Evolutionary conservation across 2,329 filamentous ascomycete genomes (phyloP), one percentile per base, ranked within the genome.

Genomic region (Microdochium paspali): DNA sequence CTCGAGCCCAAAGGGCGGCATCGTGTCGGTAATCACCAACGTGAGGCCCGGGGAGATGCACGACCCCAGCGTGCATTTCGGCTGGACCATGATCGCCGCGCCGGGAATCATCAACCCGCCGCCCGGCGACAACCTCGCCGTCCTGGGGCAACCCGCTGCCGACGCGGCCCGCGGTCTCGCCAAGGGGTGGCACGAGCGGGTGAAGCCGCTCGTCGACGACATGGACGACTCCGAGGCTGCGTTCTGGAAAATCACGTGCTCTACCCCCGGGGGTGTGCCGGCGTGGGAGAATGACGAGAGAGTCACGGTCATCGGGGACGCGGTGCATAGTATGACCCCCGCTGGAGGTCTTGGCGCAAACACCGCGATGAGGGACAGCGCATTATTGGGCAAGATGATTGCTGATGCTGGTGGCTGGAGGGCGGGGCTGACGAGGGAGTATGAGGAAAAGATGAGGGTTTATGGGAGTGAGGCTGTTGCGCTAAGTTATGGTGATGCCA

Each of bases 171-270:
- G 74, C 58, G 56, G 60, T 1, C 60, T 84, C 1, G 74, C 76
- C 0, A 57, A 63, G 15, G 58, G 74, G 28, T 84, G 80, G 80
- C 69, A 81, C 56, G 66, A 73, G 12, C 67, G 72, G 2, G 61
- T 84, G 43, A 72, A 67, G 57, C 70, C 77, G 1, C 60, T 84
- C 0, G 75, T 84, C 49, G 76, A 82, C 5, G 54, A 80, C 30
- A 82, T 82, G 75, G 58, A 65, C 4, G 74, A 72, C 47, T 52
- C 61, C 0, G 76, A 84, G 52, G 75, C 80, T 0, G 79, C 80
- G 0, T 84, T 84, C 53, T 83, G 79, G 77, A 84, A 82, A 54
- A 82, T 84, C 44, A 82, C 79, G 2, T 83, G 77, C 53, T 82
- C 78, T 0, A 73, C 69, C 0, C 80, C 79, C 0, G 67, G 67